Evolutionary conservation across 345 rosid species (phyloP), one percentile per base, ranked within the genome.

Genomic region (Iberis pinnata): DNA sequence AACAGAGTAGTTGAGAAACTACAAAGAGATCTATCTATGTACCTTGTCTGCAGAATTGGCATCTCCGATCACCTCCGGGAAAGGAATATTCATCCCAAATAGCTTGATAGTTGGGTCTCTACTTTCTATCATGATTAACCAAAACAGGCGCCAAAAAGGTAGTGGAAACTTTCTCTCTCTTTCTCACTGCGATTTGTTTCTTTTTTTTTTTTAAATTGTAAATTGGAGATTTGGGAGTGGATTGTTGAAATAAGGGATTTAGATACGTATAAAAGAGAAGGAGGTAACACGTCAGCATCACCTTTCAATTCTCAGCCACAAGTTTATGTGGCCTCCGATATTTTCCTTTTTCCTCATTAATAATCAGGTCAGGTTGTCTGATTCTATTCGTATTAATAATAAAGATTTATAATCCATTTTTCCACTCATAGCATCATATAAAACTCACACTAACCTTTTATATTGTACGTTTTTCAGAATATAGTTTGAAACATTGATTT

Each of bases 281-380:
- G 58, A 73, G 81, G 59, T 43, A 79, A 77, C 97, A 85, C 79
- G 80, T 82, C 83, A 79, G 86, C 76, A 18, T 45, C 41, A 39
- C 14, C n/a, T 43, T 65, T 75, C 18, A 18, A 76, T 88, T 82
- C 76, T 78, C 77, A 81, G 92, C 97, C 97, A 88, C 95, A 85
- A 68, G 84, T 79, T 82, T 70, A 46, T 79, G 88, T 78, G 94
- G 88, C 81, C 84, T 73, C 72, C 1, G 43, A 63, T 74, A 72
- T 75, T 80, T 78, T 73, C 73, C 47, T 43, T 73, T 67, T 53
- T 50, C 15, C 56, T 49, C 64, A 19, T 50, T 55, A 63, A 6
- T 50, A 27, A n/a, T n/a, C n/a, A n/a, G n/a, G n/a, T n/a, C n/a
- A n/a, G n/a, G n/a, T n/a, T n/a, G n/a, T n/a, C n/a, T n/a, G n/a